Evolutionary conservation across 768 basidiomycete species (phyloP).

Genomic region (Suillus plorans): DNA sequence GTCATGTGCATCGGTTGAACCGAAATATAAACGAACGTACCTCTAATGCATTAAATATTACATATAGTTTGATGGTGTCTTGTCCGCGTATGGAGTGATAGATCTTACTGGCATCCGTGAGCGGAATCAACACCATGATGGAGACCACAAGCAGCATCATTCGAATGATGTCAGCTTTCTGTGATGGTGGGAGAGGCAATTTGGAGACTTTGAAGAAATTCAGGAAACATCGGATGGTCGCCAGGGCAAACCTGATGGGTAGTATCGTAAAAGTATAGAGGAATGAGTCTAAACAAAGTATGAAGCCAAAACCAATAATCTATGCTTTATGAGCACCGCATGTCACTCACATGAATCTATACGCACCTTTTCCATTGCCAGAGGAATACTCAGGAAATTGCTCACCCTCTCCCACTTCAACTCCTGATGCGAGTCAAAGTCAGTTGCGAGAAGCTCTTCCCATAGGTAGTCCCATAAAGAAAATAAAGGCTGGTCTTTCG

Average conservation of each 20-base stretch:
- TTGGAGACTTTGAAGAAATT: constrained; percentile 51
- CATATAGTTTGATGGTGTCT: constrained; percentile 98
- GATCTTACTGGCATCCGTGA: constrained; percentile 96
- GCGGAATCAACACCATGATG: constrained; percentile 68
- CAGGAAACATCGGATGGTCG: constrained; percentile 51
- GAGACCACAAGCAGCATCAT: constrained; percentile 74
- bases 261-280: constrained; percentile 97
- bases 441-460: constrained; percentile 87
- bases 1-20: constrained; percentile 1
- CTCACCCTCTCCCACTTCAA: constrained; percentile 95
- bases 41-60: constrained; percentile 98
- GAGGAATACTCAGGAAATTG: constrained; percentile 90
- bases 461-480: constrained; percentile 91
- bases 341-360: neutral
- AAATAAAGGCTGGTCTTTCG: constrained; percentile 49
- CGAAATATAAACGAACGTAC: constrained; percentile 45
- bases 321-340: constrained; percentile 29
- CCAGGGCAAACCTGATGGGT: constrained; percentile 81
- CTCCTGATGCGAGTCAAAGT: constrained; percentile 92
- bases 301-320: constrained; percentile 90
- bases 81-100: constrained; percentile 98
- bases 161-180: constrained; percentile 92
- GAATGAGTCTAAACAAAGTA: constrained; percentile 95
- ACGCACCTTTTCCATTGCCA: constrained; percentile 91
- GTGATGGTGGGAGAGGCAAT: constrained; percentile 73